Percentiles rank a stretch among this genome's conserved stretches.
phyloP scores from a whole-genome alignment of 2,329 filamentous ascomycete genomes.

The Aspergillus tamarii region DNA sequence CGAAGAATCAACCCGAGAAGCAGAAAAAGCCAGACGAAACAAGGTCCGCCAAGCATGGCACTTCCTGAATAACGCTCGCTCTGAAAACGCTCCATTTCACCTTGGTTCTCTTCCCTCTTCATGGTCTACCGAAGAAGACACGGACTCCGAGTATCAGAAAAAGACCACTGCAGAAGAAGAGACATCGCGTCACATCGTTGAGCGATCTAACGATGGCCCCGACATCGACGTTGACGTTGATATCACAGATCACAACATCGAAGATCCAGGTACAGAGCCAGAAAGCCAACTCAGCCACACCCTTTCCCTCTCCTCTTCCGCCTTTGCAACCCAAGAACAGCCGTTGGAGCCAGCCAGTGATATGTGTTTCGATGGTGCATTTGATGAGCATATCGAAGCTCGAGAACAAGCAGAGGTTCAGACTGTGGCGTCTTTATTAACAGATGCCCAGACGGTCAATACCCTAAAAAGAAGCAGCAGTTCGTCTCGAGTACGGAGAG shows the following conservation, averaged over 20 bases:
- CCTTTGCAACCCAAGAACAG: conserved; percentile 28
- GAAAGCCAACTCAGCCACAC: conserved; percentile 21
- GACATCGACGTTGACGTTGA: neutral
- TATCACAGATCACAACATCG: neutral
- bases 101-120: conserved; percentile 34
- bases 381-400: neutral
- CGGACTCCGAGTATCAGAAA: neutral
- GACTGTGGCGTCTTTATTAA: neutral
- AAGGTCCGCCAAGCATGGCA: conserved; percentile 31
- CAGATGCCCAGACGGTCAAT: neutral
- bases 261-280: neutral
- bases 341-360: neutral
- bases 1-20: conserved; percentile 7
- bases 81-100: conserved; percentile 24
- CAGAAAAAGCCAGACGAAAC: conserved; percentile 23
- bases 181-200: neutral
- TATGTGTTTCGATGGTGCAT: neutral
- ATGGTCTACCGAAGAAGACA: conserved; percentile 23
- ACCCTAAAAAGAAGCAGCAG: conserved; percentile 11
- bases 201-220: neutral
- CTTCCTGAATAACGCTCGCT: conserved; percentile 26
- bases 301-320: conserved; percentile 30
- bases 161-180: neutral
- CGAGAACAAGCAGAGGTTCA: neutral
- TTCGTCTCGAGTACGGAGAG: conserved; percentile 30